Evolutionary conservation across 768 basidiomycete species (phyloP), one percentile per base, ranked within the genome.

Genomic region (Tylopilus rubrobrunneus): DNA sequence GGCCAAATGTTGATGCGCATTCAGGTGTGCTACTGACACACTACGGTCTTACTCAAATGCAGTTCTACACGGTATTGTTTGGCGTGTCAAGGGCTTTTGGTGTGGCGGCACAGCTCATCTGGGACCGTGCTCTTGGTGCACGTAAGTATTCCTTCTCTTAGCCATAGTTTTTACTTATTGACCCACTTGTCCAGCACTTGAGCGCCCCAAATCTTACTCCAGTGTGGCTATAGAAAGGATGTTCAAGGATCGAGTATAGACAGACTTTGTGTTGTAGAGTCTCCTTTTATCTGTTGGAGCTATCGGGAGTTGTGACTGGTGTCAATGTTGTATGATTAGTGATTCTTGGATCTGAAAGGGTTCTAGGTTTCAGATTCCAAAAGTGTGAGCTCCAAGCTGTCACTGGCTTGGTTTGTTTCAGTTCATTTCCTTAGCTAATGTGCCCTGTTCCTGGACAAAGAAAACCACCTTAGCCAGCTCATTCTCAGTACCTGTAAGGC

Each of bases 1-100:
- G 89, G 89, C 95, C 95, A 43, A 98, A 98, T 71, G 95, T 98
- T 52, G 95, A 98, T 70, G 92, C 95, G 47, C 94, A 96, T 77
- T 98, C 96, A 15, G 93, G 92, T 73, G 90, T 84, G 49, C 82
- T 95, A 44, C 75, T 95, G 21, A 87, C 87, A 28, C 77, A 94
- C 74, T 94, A 93, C 65, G 92, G 92, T 46, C 75, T 96, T 51
- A 82, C 79, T 58, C 84, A 95, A 73, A 93, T 95, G 87, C 83
- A 92, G 68, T 98, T 89, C 80, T 98, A 98, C 77, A 98, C 95
- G 61, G 96, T 98, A 52, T 79, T 97, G 56, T 97, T 97, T 72
- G 94, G 93, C 77, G 90, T 97, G 8, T 95, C 92, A n/a, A 88
- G 92, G 67, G 92, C 90, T 17, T 90, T 92, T 61, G 90, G 90